Evolutionary conservation across 257 asterid genomes (phyloP).

Genomic region (Agastache rugosa): DNA sequence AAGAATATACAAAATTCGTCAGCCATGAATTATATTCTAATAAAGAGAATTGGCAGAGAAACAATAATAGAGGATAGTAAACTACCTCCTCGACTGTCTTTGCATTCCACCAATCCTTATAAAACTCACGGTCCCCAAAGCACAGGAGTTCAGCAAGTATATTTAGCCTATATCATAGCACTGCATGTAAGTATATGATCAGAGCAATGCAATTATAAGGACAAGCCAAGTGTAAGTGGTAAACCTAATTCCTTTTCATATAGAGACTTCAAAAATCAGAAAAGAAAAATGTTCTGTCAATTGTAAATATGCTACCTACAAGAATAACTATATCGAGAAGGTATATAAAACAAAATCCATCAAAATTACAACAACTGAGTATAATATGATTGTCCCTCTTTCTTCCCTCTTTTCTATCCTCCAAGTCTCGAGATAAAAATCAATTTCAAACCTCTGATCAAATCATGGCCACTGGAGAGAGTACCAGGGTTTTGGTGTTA

Average conservation of each 20-base stretch:
- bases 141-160: slow-evolving; percentile 92
- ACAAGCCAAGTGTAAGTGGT: slow-evolving; percentile 14
- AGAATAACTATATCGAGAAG: neutral
- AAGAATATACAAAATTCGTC: slow-evolving; percentile 36
- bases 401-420: neutral
- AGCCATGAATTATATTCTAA: slow-evolving; percentile 19
- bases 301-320: neutral
- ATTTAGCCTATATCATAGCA: slow-evolving; percentile 81
- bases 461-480: neutral
- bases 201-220: slow-evolving; percentile 38
- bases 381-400: neutral
- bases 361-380: slow-evolving; percentile 2
- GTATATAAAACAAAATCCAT: slow-evolving; percentile 5
- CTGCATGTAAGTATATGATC: slow-evolving; percentile 45
- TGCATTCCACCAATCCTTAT: slow-evolving; percentile 99
- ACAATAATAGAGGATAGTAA: neutral
- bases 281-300: neutral
- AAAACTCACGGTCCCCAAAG: slow-evolving; percentile 98
- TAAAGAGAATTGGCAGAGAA: neutral
- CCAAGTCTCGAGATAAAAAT: slow-evolving; percentile 2
- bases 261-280: slow-evolving; percentile 11
- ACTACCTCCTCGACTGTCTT: slow-evolving; percentile 93
- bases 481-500: neutral
- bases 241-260: slow-evolving; percentile 29
- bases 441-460: neutral